phyloP scores from a whole-genome alignment of 805 yeast species.

The Scheffersomyces stipitis region DNA sequence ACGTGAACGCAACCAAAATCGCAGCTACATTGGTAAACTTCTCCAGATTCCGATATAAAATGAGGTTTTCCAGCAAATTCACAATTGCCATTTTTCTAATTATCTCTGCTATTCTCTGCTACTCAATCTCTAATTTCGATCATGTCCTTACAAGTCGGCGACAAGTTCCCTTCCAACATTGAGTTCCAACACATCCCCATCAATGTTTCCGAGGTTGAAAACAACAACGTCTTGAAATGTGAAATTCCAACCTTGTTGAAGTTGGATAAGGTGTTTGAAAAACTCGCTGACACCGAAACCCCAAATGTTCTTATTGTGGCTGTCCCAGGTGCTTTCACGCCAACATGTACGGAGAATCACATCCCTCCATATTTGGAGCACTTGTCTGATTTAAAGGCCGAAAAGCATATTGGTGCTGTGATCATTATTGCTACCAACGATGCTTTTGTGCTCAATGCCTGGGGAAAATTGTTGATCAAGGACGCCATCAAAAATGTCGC shows the following conservation, averaged over 20 bases:
- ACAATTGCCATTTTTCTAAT: too few relatives aligned
- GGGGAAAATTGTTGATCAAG: constrained; percentile 42
- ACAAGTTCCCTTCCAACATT: constrained; percentile 32
- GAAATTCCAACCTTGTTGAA: constrained; percentile 33
- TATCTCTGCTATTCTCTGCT: too few relatives aligned
- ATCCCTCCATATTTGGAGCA: constrained; percentile 38
- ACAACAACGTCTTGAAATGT: constrained; percentile 33
- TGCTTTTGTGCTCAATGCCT: constrained; percentile 43
- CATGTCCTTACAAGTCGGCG: constrained; percentile 23
- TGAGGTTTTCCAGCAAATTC: too few relatives aligned
- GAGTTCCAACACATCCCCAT: constrained; percentile 41
- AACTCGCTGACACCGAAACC: constrained; percentile 14
- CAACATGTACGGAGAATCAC: constrained; percentile 46
- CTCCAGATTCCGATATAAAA: too few relatives aligned
- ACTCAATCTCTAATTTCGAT: too few relatives aligned
- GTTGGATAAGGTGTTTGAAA: constrained; percentile 30
- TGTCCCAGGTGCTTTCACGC: constrained; percentile 46
- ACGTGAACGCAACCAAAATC: too few relatives aligned
- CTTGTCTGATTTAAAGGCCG: constrained; percentile 26
- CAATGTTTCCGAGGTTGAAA: constrained; percentile 22
- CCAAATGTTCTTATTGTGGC: constrained; percentile 34
- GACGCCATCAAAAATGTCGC: constrained; percentile 13
- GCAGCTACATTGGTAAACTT: too few relatives aligned
- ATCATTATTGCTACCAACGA: constrained; percentile 42
- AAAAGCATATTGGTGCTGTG: constrained; percentile 29